phyloP scores from a whole-genome alignment of 305 asterid species.

The Vinca major region DNA sequence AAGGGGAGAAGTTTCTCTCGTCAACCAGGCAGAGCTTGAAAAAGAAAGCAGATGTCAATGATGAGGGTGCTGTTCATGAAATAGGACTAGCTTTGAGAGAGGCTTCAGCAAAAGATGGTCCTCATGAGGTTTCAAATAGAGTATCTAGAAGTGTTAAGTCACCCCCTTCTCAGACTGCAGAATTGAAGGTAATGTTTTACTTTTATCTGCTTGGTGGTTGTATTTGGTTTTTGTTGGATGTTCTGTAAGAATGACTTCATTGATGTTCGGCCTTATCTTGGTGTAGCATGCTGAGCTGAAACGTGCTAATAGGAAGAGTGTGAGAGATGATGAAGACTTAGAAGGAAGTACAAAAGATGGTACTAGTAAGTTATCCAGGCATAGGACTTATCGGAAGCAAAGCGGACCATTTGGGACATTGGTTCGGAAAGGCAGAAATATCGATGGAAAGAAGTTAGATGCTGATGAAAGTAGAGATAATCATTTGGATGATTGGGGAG shows the following conservation, averaged over 20 bases:
- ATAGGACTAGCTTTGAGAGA: slow-evolving; percentile 70
- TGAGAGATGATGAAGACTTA: slow-evolving; percentile 61
- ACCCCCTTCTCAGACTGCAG: slow-evolving; percentile 56
- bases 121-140: slow-evolving; percentile 72
- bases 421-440: slow-evolving; percentile 39
- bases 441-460: slow-evolving; percentile 33
- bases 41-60: slow-evolving; percentile 43
- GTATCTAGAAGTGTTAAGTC: slow-evolving; percentile 57
- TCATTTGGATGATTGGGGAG: slow-evolving; percentile 61
- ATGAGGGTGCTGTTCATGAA: slow-evolving; percentile 70
- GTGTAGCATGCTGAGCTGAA: slow-evolving; percentile 39
- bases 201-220: not conserved
- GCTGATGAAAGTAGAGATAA: slow-evolving; percentile 33
- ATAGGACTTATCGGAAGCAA: slow-evolving; percentile 33
- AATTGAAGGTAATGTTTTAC: slow-evolving; percentile 41
- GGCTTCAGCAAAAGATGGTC: slow-evolving; percentile 74
- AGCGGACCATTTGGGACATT: slow-evolving; percentile 25
- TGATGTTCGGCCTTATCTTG: slow-evolving; percentile 11
- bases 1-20: slow-evolving; percentile 39
- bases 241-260: not conserved
- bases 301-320: slow-evolving; percentile 30
- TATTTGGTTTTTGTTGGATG: slow-evolving; percentile 15
- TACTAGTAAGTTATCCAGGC: slow-evolving; percentile 56
- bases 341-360: slow-evolving; percentile 81
- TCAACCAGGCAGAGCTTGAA: slow-evolving; percentile 48